Base-by-base conservation (phyloP, 495 filamentous ascomycete species). In the Bombardia bombarda region DNA sequence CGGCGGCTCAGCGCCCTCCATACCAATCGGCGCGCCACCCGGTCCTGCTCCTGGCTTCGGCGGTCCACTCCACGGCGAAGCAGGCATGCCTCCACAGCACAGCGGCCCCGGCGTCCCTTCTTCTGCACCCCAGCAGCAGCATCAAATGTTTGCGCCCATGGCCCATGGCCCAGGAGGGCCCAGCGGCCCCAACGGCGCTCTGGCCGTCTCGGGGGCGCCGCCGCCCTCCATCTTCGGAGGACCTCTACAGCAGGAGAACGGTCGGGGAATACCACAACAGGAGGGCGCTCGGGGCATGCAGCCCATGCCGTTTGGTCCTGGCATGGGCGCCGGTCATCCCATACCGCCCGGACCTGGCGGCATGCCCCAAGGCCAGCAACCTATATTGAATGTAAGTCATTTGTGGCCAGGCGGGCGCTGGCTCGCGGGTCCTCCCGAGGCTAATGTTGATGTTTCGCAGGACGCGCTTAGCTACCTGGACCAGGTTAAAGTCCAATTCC, bases 401-500 rank as follows among this genome's bases (percentile, higher is more conserved):
- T 34, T 30, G 37, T 37, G 12, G 23, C 24, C 3, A 12, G 12
- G 14, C 4, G 20, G 2, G 34, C 1, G n/a, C 16, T 25, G 22
- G 16, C 9, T 30, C 23, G 17, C 17, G n/a, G 13, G n/a, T 17
- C 17, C 25, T 20, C 17, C 30, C 25, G 18, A 32, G n/a, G 32
- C 51, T 54, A 28, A 57, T 42, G 1, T 18, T 25, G 13, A 10
- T 43, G n/a, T 24, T 26, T 19, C 36, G 8, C 38, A 93, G 87
- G 92, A 98, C 70, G 92, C 92, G 14, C 74, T 99, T 12, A 95
- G 87, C 61, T 99, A 99, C 60, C 75, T 99, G 26, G 92, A 99
- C 61, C 93, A 97, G 60, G 92, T 99, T 46, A 99, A 99, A 65
- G 90, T 96, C 35, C 89, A 95, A 51, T 99, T 99, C 53, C 83